Evolutionary conservation across 768 basidiomycete genomes (phyloP).

Genomic region (Naganishia vaughanmartiniae): DNA sequence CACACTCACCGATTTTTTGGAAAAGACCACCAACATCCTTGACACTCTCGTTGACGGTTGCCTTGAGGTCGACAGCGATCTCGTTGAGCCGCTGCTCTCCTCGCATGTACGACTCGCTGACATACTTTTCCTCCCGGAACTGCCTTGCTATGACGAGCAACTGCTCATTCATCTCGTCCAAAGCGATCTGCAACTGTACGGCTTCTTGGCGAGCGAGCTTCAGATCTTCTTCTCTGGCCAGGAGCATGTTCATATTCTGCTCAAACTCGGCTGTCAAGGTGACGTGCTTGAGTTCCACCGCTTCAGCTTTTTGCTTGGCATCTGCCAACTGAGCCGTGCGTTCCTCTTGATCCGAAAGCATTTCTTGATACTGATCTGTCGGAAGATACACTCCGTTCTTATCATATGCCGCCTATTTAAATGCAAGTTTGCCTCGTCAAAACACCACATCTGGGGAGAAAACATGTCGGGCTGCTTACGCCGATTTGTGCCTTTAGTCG

Average conservation of each 20-base stretch:
- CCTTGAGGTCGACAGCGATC: constrained; percentile 70
- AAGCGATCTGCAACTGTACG: constrained; percentile 60
- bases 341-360: constrained; percentile 72
- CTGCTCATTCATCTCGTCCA: constrained; percentile 49
- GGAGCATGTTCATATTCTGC: constrained; percentile 74
- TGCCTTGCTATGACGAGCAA: constrained; percentile 62
- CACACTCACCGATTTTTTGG: constrained; percentile 71
- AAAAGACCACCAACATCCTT: constrained; percentile 70
- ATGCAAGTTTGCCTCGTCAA: background rate
- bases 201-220: constrained; percentile 52
- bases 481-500: constrained; percentile 73
- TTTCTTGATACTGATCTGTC: constrained; percentile 82
- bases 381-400: constrained; percentile 95
- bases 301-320: constrained; percentile 74
- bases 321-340: constrained; percentile 75
- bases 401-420: constrained; percentile 70
- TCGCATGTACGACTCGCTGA: constrained; percentile 72
- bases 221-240: constrained; percentile 73
- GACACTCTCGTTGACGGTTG: constrained; percentile 65
- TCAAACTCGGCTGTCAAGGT: constrained; percentile 86
- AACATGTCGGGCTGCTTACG: constrained; percentile 46
- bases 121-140: constrained; percentile 70
- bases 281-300: constrained; percentile 73
- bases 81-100: constrained; percentile 69
- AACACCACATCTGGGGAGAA: background rate